Evolutionary conservation across 2,329 filamentous ascomycete genomes (phyloP), one percentile per base, ranked within the genome.

Genomic region (Aspergillus piperis): DNA sequence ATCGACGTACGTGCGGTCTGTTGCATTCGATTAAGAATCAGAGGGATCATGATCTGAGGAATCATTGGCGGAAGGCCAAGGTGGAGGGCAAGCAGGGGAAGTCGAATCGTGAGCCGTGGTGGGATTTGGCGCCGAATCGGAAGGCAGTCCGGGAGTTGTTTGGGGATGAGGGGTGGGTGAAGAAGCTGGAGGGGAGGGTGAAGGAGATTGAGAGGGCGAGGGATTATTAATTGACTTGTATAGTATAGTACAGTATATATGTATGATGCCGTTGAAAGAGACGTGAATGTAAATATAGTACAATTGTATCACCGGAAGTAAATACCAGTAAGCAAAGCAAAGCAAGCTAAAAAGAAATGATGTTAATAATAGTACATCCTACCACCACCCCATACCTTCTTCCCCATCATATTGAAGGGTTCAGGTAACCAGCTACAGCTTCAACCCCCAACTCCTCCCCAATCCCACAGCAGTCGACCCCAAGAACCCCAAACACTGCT

Each of bases 401-500:
- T 21, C 8, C 10, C 17, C 41, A 23, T 10, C 41, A 44, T 10
- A 48, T 6, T 42, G 25, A 30, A 15, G 17, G 27, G 25, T 25
- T 11, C 8, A 7, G 27, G 27, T 30, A 11, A 11, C 27, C 27
- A 2, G 27, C 53, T 77, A 96, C 74, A 98, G 87, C 72, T 89
- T 88, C 65, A 92, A 81, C 0, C 94, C 94, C 80, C 93, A 96
- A 76, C 92, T 97, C 78, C 93, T 85, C 66, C 96, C 79, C 54
- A 96, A 83, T 71, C 96, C 96, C 58, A 97, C 77, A 15, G 88
- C 84, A 5, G 90, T 90, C 57, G 85, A 86, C 3, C 88, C 88
- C 51, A 91, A 91, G 75, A 96, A 97, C 5, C 89, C 87, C n/a
- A 89, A 76, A 88, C 91, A 98, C 72, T 92, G 84, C 48, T 87